Conservation (phyloP, 2,329 filamentous ascomycete species). For the Fusarium robinianum region DNA sequence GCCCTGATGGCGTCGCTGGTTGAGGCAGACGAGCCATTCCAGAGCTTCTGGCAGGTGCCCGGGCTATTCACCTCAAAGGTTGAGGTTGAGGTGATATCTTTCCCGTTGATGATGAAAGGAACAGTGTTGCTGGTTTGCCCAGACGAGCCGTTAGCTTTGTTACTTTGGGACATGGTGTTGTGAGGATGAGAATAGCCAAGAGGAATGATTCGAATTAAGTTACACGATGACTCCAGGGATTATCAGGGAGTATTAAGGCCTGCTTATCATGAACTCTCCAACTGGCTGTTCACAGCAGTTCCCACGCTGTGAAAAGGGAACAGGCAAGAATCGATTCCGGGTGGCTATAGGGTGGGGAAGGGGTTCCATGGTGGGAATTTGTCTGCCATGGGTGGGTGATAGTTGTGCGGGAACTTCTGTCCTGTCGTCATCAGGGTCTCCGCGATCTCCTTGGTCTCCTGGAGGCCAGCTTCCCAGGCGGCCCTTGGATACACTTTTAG, state of each 20-base stretch:
- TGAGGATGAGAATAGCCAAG: not conserved
- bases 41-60: conserved; percentile 53
- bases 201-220: not conserved
- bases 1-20: conserved; percentile 58
- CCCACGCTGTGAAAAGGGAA: not conserved
- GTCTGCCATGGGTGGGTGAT: not conserved
- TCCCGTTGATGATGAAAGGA: conserved; percentile 48
- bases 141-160: not conserved
- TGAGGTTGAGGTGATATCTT: conserved; percentile 49
- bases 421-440: too few species aligned
- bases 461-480: not conserved
- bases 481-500: not conserved
- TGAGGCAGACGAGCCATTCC: conserved; percentile 58
- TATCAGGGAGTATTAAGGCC: not conserved
- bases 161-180: not conserved
- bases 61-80: conserved; percentile 63
- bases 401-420: not conserved
- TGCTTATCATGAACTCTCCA: not conserved
- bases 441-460: not conserved
- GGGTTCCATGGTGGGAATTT: not conserved
- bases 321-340: not conserved
- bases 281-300: not conserved
- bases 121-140: conserved; percentile 20
- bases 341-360: conserved; percentile 1
- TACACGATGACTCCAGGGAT: not conserved